Evolutionary conservation across 148 eudicot species (phyloP).

Genomic region (Vaccinium myrtillus): DNA sequence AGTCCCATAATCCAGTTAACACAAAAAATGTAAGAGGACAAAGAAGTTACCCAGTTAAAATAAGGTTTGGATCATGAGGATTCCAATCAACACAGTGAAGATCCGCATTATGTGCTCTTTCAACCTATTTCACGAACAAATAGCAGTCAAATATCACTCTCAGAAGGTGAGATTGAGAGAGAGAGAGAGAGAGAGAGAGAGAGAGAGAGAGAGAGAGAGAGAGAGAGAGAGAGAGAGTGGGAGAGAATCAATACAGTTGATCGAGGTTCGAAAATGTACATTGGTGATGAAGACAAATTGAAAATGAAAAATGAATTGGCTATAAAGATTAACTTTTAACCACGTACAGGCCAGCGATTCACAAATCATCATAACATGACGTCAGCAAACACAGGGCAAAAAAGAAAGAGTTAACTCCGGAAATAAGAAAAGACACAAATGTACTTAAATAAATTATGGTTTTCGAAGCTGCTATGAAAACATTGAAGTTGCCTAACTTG

Average conservation of each 20-base stretch:
- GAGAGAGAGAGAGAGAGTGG: not conserved
- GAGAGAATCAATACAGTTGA: not conserved
- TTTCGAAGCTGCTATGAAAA: not conserved
- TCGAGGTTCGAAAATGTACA: not conserved
- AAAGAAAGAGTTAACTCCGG: not conserved
- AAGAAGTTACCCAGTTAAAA: slow-evolving; percentile 75
- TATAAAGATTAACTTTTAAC: not conserved
- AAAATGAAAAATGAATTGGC: not conserved
- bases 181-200: too few relatives aligned
- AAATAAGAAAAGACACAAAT: not conserved
- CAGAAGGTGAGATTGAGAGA: not conserved
- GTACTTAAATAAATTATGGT: not conserved
- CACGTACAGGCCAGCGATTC: not conserved
- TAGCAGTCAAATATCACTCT: not conserved
- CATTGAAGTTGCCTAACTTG: not conserved
- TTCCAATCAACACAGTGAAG: slow-evolving; percentile 99
- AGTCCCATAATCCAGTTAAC: not conserved
- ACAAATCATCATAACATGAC: not conserved
- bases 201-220: not conserved
- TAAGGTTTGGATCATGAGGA: slow-evolving; percentile 79
- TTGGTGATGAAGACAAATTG: not conserved
- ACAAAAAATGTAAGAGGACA: not conserved
- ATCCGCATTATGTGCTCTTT: slow-evolving; percentile 92
- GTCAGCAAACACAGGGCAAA: not conserved
- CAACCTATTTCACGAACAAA: slow-evolving; percentile 54